Evolutionary conservation across 106 monocot species (phyloP), one percentile per base, ranked within the genome.

Genomic region (Acanthochlamys bracteata): DNA sequence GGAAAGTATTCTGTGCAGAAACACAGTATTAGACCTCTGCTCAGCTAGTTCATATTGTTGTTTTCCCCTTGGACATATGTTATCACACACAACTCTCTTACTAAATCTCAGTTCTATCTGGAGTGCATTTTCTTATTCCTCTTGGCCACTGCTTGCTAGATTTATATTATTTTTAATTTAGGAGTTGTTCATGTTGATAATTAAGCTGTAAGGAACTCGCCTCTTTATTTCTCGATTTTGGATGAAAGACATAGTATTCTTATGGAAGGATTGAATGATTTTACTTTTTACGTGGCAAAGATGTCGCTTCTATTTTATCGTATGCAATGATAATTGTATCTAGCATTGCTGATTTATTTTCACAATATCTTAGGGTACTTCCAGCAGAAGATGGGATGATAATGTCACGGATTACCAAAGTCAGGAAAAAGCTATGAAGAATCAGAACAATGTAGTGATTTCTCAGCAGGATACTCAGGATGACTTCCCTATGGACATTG

Each of bases 401-500:
- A 68, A 4, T 27, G 24, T 57, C 22, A 24, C 60, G 42, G 61
- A 12, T 46, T 21, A 27, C 14, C 57, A 61, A 56, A 41, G 9
- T 21, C 41, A 69, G 22, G 62, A 60, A 45, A 51, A 72, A 67
- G 68, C 25, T 23, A 65, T 52, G 65, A 80, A 43, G 61, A 71
- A 73, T 24, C 51, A 24, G 63, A 67, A 53, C 49, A 65, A 26
- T 22, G 64, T 24, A 26, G 65, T 13, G 21, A 55, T 15, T 26
- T 23, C 25, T 67, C 63, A 74, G 12, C 64, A 69, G 22, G 65
- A 76, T 62, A 40, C 55, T 63, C 22, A 63, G 23, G 82, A 90
- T 74, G 94, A 79, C 60, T 77, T 94, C 62, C 86, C 93, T 47
- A 84, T 95, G 84, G 94, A 90, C 63, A 87, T 95, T 70, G 84